phyloP scores from a whole-genome alignment of 768 basidiomycete genomes.

The Podaxis sp. region DNA sequence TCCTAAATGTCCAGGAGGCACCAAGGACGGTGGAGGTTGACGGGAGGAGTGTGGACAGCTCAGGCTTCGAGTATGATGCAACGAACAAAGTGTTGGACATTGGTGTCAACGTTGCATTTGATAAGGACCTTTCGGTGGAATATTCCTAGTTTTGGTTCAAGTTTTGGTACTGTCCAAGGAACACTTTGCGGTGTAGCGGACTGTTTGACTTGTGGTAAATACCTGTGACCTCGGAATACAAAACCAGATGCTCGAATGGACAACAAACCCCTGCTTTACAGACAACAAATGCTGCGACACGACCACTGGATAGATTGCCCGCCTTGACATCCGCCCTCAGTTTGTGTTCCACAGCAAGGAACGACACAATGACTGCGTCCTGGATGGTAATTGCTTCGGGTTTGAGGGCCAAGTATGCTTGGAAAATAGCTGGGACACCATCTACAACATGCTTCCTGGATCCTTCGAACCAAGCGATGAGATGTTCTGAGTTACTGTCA shows the following conservation, averaged over 20 bases:
- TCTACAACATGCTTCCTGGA: background rate
- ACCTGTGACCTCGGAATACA: slow-evolving; percentile 20
- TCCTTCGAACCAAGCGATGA: background rate
- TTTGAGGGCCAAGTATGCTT: background rate
- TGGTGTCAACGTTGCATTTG: slow-evolving; percentile 28
- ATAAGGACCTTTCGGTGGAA: slow-evolving; percentile 8
- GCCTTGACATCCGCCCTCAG: background rate
- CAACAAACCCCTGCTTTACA: background rate
- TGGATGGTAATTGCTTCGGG: background rate
- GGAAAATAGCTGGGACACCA: background rate
- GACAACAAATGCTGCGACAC: background rate
- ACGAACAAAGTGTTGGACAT: slow-evolving; percentile 41
- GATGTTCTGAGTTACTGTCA: background rate
- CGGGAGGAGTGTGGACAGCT: slow-evolving; percentile 18
- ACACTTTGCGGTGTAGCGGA: slow-evolving; percentile 55
- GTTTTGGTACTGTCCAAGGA: slow-evolving; percentile 31
- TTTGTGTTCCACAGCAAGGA: background rate
- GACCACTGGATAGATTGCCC: background rate
- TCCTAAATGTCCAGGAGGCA: slow-evolving; percentile 29
- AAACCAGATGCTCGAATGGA: background rate
- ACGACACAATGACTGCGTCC: background rate
- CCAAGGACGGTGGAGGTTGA: slow-evolving; percentile 28
- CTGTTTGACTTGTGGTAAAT: slow-evolving; percentile 68
- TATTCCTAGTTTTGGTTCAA: background rate
- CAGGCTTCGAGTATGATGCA: slow-evolving; percentile 29